These are phyloP conservation scores for Mycosphaerella arachidis DNA, from an alignment of 2,329 filamentous ascomycete species.

Conservation along the genomic window DNA sequence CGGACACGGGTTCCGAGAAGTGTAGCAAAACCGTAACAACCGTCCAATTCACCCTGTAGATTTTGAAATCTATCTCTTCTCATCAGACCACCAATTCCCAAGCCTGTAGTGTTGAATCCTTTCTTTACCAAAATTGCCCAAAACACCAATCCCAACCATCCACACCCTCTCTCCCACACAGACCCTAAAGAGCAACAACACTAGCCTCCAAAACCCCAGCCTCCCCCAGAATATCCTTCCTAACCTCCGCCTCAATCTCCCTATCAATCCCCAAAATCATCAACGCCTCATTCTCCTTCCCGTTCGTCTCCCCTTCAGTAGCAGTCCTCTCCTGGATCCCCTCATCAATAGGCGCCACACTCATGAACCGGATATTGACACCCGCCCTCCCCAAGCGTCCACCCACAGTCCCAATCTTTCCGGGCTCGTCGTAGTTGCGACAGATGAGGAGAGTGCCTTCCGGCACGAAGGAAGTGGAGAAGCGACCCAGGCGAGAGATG, in stretches of 20 bases:
- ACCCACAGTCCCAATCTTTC: conserved; percentile 78
- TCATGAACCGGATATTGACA: conserved; percentile 79
- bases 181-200: conserved; percentile 43
- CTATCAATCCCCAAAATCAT: conserved; percentile 77
- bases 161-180: not conserved
- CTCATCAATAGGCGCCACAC: conserved; percentile 57
- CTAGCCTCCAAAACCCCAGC: conserved; percentile 53
- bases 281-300: conserved; percentile 60
- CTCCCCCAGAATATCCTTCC: conserved; percentile 45
- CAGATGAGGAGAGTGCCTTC: conserved; percentile 72
- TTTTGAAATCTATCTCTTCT: too few species aligned
- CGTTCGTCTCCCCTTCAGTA: conserved; percentile 28
- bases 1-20: too few species aligned
- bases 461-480: conserved; percentile 68
- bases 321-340: conserved; percentile 25
- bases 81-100: too few species aligned
- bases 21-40: too few species aligned
- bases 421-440: conserved; percentile 75
- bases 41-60: too few species aligned
- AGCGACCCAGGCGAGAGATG: conserved; percentile 69
- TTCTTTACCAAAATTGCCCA: too few species aligned
- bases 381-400: conserved; percentile 63
- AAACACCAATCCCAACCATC: not conserved
- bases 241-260: conserved; percentile 55
- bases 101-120: too few species aligned